Conservation (phyloP, 441 rosid genomes). For the Populus tomentosa region DNA sequence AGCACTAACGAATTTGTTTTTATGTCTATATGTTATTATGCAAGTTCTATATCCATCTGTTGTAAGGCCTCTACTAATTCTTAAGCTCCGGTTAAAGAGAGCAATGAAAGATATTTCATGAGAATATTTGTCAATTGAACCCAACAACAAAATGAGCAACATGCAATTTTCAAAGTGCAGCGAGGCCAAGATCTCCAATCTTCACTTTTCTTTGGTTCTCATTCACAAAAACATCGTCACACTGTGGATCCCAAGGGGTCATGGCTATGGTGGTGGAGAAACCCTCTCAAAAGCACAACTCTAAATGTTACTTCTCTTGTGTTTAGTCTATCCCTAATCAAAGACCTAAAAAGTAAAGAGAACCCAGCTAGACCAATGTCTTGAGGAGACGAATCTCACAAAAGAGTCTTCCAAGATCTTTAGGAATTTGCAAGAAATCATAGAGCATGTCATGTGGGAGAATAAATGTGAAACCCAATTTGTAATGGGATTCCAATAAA, state of each 20-base stretch:
- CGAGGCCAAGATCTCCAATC: slow-evolving; percentile 94
- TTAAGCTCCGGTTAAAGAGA: not conserved
- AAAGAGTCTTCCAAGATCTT: slow-evolving; percentile 87
- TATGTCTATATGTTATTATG: too few species aligned
- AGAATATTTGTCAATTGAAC: slow-evolving; percentile 12
- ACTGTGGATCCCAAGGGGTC: slow-evolving; percentile 98
- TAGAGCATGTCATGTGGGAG: slow-evolving; percentile 49
- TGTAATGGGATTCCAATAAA: slow-evolving; percentile 2
- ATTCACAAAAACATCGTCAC: slow-evolving; percentile 79
- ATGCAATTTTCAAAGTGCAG: slow-evolving; percentile 75
- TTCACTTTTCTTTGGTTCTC: slow-evolving; percentile 97
- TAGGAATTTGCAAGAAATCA: slow-evolving; percentile 85
- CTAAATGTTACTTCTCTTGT: slow-evolving; percentile 82
- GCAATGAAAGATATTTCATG: not conserved
- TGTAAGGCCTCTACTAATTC: not conserved
- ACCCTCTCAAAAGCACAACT: slow-evolving; percentile 84
- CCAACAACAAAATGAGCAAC: slow-evolving; percentile 89
- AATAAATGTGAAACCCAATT: too few species aligned
- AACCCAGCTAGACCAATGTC: slow-evolving; percentile 37
- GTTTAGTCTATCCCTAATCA: slow-evolving; percentile 66
- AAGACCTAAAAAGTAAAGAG: not conserved
- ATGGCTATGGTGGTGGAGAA: slow-evolving; percentile 71
- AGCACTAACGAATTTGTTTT: too few species aligned
- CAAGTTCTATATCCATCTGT: too few species aligned
- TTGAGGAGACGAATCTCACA: slow-evolving; percentile 89